These are phyloP conservation scores for Pachyrhizus erosus DNA, from an alignment of 306 rosid species.

Conservation along the genomic window DNA sequence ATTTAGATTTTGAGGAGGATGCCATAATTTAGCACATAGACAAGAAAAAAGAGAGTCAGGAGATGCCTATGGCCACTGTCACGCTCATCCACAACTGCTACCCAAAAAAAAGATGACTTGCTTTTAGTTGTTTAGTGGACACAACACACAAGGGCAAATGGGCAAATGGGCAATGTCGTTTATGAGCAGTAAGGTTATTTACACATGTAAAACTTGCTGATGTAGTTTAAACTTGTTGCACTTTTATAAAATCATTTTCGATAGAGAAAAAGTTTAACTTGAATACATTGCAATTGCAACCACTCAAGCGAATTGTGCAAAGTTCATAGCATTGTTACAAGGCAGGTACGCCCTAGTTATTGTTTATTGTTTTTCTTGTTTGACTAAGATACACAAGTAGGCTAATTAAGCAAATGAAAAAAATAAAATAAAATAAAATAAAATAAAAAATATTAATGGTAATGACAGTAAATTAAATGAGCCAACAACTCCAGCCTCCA, in stretches of 20 bases:
- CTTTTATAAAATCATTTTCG: not conserved
- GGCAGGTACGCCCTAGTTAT: not conserved
- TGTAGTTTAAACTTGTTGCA: constrained; percentile 2
- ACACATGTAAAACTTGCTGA: not conserved
- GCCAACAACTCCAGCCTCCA: not conserved
- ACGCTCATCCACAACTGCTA: constrained; percentile 37
- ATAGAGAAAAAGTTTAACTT: not conserved
- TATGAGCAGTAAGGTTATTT: not conserved
- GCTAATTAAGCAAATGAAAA: not conserved
- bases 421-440: not conserved
- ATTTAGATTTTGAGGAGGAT: constrained; percentile 15
- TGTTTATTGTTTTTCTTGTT: constrained; percentile 33
- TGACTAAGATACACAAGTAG: constrained; percentile 30
- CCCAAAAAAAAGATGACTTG: not conserved
- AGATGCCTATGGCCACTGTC: constrained; percentile 12
- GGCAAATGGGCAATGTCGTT: constrained; percentile 15
- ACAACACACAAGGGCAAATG: not conserved
- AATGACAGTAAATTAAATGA: constrained; percentile 16
- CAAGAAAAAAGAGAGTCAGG: not conserved
- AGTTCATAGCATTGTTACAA: not conserved
- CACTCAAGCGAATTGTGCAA: constrained; percentile 20
- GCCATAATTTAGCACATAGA: constrained; percentile 23
- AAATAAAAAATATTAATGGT: not conserved
- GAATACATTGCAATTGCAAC: not conserved
- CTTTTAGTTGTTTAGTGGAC: constrained; percentile 30